These are phyloP conservation scores for Aspergillus niger DNA, from an alignment of 2,329 filamentous ascomycete genomes.

Conservation along the genomic window DNA sequence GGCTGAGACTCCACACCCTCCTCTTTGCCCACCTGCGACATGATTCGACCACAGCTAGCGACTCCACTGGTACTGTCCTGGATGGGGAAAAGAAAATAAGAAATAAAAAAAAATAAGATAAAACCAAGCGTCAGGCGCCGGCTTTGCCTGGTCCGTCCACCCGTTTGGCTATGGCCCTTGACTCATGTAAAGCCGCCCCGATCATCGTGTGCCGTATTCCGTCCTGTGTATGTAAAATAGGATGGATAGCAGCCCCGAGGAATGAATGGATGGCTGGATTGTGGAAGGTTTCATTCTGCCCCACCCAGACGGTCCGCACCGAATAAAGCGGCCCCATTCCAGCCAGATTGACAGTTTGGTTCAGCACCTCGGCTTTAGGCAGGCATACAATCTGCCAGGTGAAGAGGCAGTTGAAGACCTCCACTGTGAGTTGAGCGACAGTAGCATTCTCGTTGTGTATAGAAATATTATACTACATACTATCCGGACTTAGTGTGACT, in stretches of 20 bases:
- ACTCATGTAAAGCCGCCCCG: background rate
- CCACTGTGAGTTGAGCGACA: too few relatives aligned
- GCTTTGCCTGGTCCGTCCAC: conserved; percentile 1
- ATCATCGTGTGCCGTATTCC: background rate
- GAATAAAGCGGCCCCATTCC: conserved; percentile 19
- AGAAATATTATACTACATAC: too few relatives aligned
- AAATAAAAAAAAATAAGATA: too few relatives aligned
- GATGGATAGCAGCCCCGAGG: too few relatives aligned
- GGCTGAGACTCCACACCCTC: background rate
- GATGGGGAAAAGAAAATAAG: too few relatives aligned
- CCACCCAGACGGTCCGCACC: conserved; percentile 24
- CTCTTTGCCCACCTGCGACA: background rate
- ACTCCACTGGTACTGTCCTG: background rate
- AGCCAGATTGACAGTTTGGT: conserved; percentile 9
- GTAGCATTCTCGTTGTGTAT: too few relatives aligned
- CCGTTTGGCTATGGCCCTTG: background rate
- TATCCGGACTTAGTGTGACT: background rate
- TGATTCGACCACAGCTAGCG: background rate
- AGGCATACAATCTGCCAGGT: background rate
- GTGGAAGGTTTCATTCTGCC: conserved; percentile 8
- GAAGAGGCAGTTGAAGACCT: too few relatives aligned
- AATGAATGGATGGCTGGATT: background rate
- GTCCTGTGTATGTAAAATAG: too few relatives aligned
- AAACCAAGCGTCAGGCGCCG: background rate
- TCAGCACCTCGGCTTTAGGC: background rate